phyloP scores from a whole-genome alignment of 805 yeast species.

The Kluyveromyces aestuarii region DNA sequence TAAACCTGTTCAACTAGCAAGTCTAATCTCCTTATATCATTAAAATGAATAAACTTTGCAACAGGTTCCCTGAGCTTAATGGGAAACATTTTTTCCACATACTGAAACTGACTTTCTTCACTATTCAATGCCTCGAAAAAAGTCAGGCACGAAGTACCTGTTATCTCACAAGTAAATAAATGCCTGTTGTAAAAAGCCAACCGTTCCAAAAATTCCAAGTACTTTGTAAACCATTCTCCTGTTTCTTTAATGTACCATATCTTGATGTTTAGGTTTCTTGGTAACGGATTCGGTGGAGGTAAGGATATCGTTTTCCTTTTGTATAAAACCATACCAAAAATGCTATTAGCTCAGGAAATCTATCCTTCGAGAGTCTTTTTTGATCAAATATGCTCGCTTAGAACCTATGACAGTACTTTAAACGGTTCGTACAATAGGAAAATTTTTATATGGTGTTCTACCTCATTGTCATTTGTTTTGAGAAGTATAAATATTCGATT shows the following conservation, averaged over 20 bases:
- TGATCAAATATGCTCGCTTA: not conserved
- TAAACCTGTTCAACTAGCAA: constrained; percentile 83
- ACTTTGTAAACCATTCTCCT: constrained; percentile 75
- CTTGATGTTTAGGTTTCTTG: constrained; percentile 44
- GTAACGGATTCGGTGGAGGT: constrained; percentile 48
- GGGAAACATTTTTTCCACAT: constrained; percentile 77
- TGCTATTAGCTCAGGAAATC: not conserved
- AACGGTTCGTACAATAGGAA: not conserved
- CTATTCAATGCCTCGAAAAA: constrained; percentile 80
- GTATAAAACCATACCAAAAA: constrained; percentile 50
- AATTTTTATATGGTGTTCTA: not conserved
- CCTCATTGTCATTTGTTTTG: not conserved
- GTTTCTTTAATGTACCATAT: constrained; percentile 83
- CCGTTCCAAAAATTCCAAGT: constrained; percentile 65
- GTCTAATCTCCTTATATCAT: constrained; percentile 73
- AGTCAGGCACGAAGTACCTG: constrained; percentile 87
- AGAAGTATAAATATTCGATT: not conserved
- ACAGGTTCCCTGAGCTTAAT: constrained; percentile 89
- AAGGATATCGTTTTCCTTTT: constrained; percentile 63
- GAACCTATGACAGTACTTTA: not conserved
- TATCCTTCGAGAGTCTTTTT: not conserved
- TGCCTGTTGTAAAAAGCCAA: constrained; percentile 64
- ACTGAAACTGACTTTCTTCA: constrained; percentile 53
- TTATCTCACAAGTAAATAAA: constrained; percentile 90
- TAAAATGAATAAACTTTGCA: constrained; percentile 75